Conservation (phyloP, 441 rosid genomes). For the Arabidopsis hybrid region DNA sequence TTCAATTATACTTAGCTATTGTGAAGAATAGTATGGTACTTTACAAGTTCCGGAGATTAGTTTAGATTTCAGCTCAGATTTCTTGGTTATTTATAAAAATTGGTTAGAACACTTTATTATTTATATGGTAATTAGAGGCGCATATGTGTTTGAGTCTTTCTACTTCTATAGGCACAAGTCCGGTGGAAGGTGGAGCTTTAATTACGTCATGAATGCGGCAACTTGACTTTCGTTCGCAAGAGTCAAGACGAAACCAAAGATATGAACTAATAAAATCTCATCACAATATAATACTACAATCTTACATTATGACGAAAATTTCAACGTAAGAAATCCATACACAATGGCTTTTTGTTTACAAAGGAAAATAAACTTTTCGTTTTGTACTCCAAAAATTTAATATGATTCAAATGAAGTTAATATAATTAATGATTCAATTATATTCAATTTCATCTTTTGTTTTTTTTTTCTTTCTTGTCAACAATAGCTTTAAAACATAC, state of each 20-base stretch:
- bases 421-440: neutral
- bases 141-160: neutral
- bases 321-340: conserved; percentile 15
- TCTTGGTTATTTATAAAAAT: no score
- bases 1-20: no score
- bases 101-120: no score
- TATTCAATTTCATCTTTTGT: neutral
- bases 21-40: no score
- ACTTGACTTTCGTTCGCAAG: conserved; percentile 33
- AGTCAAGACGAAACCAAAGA: conserved; percentile 28
- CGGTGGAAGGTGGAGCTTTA: conserved; percentile 37
- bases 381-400: neutral
- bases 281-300: conserved; percentile 12
- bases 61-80: no score
- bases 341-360: conserved; percentile 20
- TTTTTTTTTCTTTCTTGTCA: neutral
- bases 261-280: conserved; percentile 30
- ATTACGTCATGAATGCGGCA: conserved; percentile 36
- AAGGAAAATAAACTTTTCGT: conserved; percentile 2
- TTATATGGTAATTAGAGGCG: neutral
- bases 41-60: no score
- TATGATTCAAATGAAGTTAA: conserved; percentile 1
- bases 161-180: conserved; percentile 17
- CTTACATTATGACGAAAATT: conserved; percentile 15
- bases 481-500: neutral